A percentile compares a stretch with the other conserved stretches of the same genome.
Evolutionary conservation across 2,329 filamentous ascomycete genomes (phyloP).

Genomic region (Trichoderma sp.): DNA sequence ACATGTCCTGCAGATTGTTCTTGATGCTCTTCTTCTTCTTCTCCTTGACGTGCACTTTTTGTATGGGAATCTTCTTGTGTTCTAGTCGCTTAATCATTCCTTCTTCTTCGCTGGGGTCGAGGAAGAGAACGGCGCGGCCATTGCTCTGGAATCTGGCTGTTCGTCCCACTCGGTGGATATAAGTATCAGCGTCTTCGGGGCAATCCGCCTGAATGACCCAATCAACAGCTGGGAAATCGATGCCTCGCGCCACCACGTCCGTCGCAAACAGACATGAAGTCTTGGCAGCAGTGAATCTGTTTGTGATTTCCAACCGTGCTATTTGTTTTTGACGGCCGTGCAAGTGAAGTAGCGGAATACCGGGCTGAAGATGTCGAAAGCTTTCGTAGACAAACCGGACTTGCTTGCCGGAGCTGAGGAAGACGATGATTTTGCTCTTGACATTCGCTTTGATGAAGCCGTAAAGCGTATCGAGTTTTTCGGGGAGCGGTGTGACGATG

Average conservation of each 20-base stretch:
- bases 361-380: slow-evolving; percentile 90
- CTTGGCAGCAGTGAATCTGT: slow-evolving; percentile 77
- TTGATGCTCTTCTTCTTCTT: slow-evolving; percentile 88
- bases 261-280: slow-evolving; percentile 91
- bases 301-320: slow-evolving; percentile 83
- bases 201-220: slow-evolving; percentile 99
- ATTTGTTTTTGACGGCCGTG: slow-evolving; percentile 93
- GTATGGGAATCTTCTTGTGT: slow-evolving; percentile 86
- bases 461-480: slow-evolving; percentile 91
- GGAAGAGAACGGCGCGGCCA: slow-evolving; percentile 84
- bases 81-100: slow-evolving; percentile 87
- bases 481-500: slow-evolving; percentile 76
- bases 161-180: slow-evolving; percentile 93
- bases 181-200: slow-evolving; percentile 94
- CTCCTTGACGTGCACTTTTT: slow-evolving; percentile 80
- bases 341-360: slow-evolving; percentile 88
- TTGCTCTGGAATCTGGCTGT: slow-evolving; percentile 91
- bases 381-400: slow-evolving; percentile 95
- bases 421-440: slow-evolving; percentile 93
- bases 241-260: slow-evolving; percentile 88
- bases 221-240: slow-evolving; percentile 95
- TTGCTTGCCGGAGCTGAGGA: slow-evolving; percentile 92
- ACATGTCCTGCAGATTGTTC: slow-evolving; percentile 87
- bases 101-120: slow-evolving; percentile 88
- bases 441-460: slow-evolving; percentile 90